Conservation (phyloP, 2,329 filamentous ascomycete species). For the Mycosphaerella sp. region DNA sequence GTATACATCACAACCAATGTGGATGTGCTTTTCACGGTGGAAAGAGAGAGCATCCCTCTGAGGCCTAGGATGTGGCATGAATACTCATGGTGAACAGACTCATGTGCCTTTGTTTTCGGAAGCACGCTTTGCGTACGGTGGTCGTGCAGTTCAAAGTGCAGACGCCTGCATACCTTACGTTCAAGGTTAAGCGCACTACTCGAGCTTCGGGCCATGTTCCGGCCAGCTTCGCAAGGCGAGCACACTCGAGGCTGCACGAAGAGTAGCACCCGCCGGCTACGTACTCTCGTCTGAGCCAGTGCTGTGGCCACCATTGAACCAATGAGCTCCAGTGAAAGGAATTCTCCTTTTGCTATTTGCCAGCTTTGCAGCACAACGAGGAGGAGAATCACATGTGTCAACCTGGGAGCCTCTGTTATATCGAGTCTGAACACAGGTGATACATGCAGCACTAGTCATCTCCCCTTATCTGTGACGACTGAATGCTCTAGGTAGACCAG, state of each 20-base stretch:
- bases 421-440: neutral
- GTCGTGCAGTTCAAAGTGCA: too few relatives aligned
- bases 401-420: neutral
- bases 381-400: neutral
- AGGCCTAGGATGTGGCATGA: slow-evolving; percentile 8
- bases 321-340: neutral
- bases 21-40: slow-evolving; percentile 46
- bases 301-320: neutral
- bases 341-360: neutral
- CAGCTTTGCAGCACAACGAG: neutral
- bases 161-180: too few relatives aligned
- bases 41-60: slow-evolving; percentile 23
- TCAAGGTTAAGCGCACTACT: neutral
- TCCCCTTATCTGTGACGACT: too few relatives aligned
- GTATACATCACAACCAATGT: slow-evolving; percentile 38
- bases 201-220: neutral
- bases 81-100: neutral
- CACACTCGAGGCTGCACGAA: neutral
- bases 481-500: too few relatives aligned
- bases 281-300: neutral
- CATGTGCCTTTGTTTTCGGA: too few relatives aligned
- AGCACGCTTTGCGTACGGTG: too few relatives aligned
- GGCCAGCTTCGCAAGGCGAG: neutral
- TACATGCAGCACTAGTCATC: neutral
- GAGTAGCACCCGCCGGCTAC: neutral